Evolutionary conservation across 2,329 filamentous ascomycete species (phyloP).

Genomic region (Incumbomyces lentus): DNA sequence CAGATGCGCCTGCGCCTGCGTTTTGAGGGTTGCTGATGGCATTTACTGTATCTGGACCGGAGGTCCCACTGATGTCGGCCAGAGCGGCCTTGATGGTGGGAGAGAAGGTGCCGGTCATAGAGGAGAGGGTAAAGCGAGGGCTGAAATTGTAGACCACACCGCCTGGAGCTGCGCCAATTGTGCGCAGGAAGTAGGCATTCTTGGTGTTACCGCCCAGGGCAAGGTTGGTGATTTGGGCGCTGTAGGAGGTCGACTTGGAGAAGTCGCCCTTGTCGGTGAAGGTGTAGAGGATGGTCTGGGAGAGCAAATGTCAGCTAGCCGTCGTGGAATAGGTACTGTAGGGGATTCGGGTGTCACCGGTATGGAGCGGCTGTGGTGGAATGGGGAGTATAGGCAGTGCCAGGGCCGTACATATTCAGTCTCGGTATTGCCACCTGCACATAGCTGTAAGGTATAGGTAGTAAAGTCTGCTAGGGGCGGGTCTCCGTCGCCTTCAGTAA

Average conservation of each 20-base stretch:
- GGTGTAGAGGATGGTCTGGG: not conserved
- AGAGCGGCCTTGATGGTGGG: slow-evolving; percentile 29
- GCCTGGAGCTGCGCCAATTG: slow-evolving; percentile 45
- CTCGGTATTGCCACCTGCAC: slow-evolving; percentile 48
- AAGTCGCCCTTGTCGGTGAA: slow-evolving; percentile 23
- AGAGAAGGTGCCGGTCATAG: slow-evolving; percentile 53
- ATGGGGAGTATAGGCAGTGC: slow-evolving; percentile 7
- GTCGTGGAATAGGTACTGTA: slow-evolving; percentile 9
- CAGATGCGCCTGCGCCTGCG: slow-evolving; percentile 12
- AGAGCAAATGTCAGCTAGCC: not conserved
- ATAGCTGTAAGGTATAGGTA: slow-evolving; percentile 49
- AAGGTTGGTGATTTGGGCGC: slow-evolving; percentile 30
- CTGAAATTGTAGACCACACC: slow-evolving; percentile 51
- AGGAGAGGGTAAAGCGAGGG: slow-evolving; percentile 51
- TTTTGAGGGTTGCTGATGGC: slow-evolving; percentile 23
- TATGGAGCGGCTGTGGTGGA: slow-evolving; percentile 4
- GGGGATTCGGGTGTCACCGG: no score
- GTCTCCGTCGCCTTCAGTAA: slow-evolving; percentile 44
- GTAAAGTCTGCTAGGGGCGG: slow-evolving; percentile 42
- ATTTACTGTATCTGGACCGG: slow-evolving; percentile 15
- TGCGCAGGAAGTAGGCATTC: slow-evolving; percentile 49
- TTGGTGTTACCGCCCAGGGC: slow-evolving; percentile 24
- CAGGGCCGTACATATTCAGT: slow-evolving; percentile 33
- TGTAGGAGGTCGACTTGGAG: slow-evolving; percentile 31
- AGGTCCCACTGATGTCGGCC: slow-evolving; percentile 25